Percentiles rank a stretch among this genome's conserved stretches.
These are phyloP conservation scores for Fusarium sp. DNA, from an alignment of 2,329 filamentous ascomycete species.

Conservation along the genomic window DNA sequence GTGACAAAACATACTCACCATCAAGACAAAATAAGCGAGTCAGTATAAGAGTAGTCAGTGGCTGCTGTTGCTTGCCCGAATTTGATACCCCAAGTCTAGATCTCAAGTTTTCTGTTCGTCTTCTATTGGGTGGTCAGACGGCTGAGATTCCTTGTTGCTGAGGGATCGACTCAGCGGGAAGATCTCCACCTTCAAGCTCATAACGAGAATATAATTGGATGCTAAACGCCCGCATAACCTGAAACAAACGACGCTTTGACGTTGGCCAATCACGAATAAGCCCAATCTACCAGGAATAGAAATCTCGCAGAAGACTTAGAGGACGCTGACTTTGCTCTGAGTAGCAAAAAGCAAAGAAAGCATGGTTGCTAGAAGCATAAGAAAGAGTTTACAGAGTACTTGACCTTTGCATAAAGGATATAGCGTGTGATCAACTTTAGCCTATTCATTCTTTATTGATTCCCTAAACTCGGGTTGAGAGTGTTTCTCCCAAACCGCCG, in stretches of 20 bases:
- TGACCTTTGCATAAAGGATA: not conserved
- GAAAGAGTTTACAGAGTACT: not conserved
- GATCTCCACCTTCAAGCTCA: slow-evolving; percentile 28
- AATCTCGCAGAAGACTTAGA: slow-evolving; percentile 18
- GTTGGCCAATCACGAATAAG: slow-evolving; percentile 43
- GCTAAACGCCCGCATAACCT: slow-evolving; percentile 51
- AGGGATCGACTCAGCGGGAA: slow-evolving; percentile 8
- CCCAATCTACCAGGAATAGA: slow-evolving; percentile 45
- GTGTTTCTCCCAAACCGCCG: not conserved
- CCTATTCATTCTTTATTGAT: not conserved
- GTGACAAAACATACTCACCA: not conserved
- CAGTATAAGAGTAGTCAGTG: no score
- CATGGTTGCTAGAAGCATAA: not conserved
- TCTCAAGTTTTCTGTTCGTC: not conserved
- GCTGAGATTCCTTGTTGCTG: slow-evolving; percentile 18
- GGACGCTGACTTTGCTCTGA: slow-evolving; percentile 8
- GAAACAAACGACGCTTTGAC: slow-evolving; percentile 52
- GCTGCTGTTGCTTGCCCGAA: not conserved
- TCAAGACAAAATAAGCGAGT: not conserved
- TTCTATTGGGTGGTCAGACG: slow-evolving; percentile 27
- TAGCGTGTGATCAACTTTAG: not conserved
- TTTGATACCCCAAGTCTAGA: not conserved
- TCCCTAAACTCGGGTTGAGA: not conserved
- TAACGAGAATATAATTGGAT: slow-evolving; percentile 45
- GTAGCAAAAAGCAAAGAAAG: not conserved